Percentiles rank a stretch among this genome's conserved stretches.
Conservation (phyloP, 495 filamentous ascomycete species). For the Baudoinia panamericana region DNA sequence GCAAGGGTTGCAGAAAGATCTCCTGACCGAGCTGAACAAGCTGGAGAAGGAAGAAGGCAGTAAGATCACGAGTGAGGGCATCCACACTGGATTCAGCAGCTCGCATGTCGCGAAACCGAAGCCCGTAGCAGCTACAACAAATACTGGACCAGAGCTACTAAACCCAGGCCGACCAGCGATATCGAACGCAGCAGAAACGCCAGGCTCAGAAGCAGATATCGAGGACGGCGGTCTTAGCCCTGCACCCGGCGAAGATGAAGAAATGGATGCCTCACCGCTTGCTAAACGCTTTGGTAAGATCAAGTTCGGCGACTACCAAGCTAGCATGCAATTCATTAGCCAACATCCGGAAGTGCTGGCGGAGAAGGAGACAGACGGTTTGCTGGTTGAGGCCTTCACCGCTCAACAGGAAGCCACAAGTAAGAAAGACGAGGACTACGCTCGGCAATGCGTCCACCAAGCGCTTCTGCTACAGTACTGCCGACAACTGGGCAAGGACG, state of each 20-base stretch:
- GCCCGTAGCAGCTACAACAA: slow-evolving; percentile 14
- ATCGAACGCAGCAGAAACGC: slow-evolving; percentile 32
- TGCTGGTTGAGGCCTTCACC: slow-evolving; percentile 85
- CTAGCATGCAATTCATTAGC: slow-evolving; percentile 60
- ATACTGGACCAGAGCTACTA: slow-evolving; percentile 48
- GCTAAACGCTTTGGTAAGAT: slow-evolving; percentile 70
- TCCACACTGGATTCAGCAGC: slow-evolving; percentile 82
- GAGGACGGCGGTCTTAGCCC: slow-evolving; percentile 44
- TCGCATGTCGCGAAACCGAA: slow-evolving; percentile 49
- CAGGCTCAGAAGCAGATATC: slow-evolving; percentile 50
- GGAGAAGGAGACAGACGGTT: slow-evolving; percentile 81
- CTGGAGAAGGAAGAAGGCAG: slow-evolving; percentile 74
- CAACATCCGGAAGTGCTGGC: slow-evolving; percentile 61
- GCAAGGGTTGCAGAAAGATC: slow-evolving; percentile 57
- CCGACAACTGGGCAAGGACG: slow-evolving; percentile 72
- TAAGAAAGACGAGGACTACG: slow-evolving; percentile 42
- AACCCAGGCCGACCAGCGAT: slow-evolving; percentile 42
- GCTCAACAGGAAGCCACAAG: slow-evolving; percentile 54
- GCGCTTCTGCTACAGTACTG: slow-evolving; percentile 90
- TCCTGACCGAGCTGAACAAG: slow-evolving; percentile 57
- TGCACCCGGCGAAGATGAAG: slow-evolving; percentile 38
- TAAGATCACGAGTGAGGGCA: slow-evolving; percentile 87
- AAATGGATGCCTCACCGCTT: slow-evolving; percentile 60
- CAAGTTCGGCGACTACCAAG: slow-evolving; percentile 57
- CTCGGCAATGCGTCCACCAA: slow-evolving; percentile 86